These are phyloP conservation scores for Candida fluviatilis DNA, from an alignment of 805 yeast species.

Conservation along the genomic window DNA sequence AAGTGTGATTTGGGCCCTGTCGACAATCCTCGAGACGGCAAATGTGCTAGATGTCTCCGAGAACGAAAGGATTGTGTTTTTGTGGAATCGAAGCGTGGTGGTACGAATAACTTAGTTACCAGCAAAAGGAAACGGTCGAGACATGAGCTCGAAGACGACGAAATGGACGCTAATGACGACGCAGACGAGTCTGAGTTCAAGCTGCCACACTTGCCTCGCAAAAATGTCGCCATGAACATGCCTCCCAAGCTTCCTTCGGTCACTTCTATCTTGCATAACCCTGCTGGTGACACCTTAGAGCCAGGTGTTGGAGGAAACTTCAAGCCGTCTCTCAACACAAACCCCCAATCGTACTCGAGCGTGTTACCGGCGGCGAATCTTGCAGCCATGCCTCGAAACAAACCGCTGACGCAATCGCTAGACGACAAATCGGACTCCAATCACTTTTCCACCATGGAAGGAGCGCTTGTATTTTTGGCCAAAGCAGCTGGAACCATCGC, in stretches of 20 bases:
- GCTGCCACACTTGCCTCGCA: background rate
- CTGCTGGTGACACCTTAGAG: background rate
- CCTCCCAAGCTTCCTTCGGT: constrained; percentile 5
- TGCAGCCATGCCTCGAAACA: background rate
- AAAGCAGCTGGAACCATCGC: constrained; percentile 78
- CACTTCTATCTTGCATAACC: constrained; percentile 2
- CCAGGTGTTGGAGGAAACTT: too few relatives aligned
- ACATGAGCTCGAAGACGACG: constrained; percentile 20
- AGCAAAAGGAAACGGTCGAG: constrained; percentile 47
- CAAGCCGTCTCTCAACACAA: too few relatives aligned
- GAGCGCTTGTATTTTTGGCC: constrained; percentile 69
- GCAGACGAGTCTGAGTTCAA: background rate
- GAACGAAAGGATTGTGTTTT: constrained; percentile 81
- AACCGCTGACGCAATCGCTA: background rate
- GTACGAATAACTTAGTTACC: constrained; percentile 27
- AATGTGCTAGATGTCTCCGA: constrained; percentile 80
- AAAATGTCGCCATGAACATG: background rate
- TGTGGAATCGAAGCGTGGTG: constrained; percentile 36
- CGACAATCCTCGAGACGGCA: constrained; percentile 69
- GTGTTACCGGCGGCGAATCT: background rate
- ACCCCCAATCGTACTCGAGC: background rate
- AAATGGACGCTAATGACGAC: background rate
- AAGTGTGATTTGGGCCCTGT: constrained; percentile 82
- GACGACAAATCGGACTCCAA: constrained; percentile 6
- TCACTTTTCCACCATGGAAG: constrained; percentile 44